A percentile compares a stretch with the other conserved stretches of the same genome.
phyloP scores from a whole-genome alignment of 768 basidiomycete species.

The Ramaria sp. region DNA sequence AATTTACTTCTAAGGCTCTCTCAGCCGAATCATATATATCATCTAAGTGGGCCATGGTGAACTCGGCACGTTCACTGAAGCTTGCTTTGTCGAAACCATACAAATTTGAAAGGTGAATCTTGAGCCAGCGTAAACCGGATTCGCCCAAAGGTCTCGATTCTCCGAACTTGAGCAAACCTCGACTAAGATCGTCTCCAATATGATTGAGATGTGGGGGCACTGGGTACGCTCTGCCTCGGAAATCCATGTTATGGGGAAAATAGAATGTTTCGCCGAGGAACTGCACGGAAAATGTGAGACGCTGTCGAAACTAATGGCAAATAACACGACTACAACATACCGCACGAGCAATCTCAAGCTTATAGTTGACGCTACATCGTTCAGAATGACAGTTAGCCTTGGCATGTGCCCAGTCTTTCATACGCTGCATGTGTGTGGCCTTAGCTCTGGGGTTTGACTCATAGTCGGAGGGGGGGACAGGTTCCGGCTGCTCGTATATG shows the following conservation, averaged over 20 bases:
- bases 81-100: constrained; percentile 91
- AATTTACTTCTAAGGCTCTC: constrained; percentile 60
- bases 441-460: constrained; percentile 44
- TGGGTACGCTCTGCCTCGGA: constrained; percentile 94
- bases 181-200: constrained; percentile 87
- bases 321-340: constrained; percentile 33
- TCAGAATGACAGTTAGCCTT: constrained; percentile 85
- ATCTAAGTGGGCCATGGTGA: constrained; percentile 58
- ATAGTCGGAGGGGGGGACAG: constrained; percentile 34
- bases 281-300: constrained; percentile 23
- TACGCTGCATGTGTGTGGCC: constrained; percentile 42
- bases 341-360: constrained; percentile 89
- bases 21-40: constrained; percentile 77
- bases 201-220: constrained; percentile 93
- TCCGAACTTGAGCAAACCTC: constrained; percentile 78
- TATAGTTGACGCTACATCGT: constrained; percentile 89
- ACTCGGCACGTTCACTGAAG: constrained; percentile 85
- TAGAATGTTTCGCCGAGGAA: constrained; percentile 86
- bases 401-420: constrained; percentile 41
- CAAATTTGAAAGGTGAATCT: constrained; percentile 89
- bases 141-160: constrained; percentile 71
- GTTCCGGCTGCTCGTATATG: constrained; percentile 52
- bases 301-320: not conserved
- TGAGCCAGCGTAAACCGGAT: constrained; percentile 85
- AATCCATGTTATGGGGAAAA: constrained; percentile 93